A percentile compares a stretch with the other conserved stretches of the same genome.
Conservation (phyloP, 495 filamentous ascomycete genomes). For the Aspergillus sclerotiicarbonarius region DNA sequence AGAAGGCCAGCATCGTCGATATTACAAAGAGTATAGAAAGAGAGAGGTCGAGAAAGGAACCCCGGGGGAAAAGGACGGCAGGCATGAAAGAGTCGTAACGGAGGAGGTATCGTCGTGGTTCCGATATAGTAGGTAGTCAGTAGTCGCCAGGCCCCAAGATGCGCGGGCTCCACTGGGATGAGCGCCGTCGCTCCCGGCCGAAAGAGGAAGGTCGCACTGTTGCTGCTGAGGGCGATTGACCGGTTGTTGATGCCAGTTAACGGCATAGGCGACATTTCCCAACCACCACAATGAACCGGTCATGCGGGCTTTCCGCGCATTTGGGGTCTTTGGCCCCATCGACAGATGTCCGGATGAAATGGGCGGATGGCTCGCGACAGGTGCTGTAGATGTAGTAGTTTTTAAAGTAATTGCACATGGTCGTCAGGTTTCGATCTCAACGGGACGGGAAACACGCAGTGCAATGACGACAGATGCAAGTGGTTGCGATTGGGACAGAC, state of each 20-base stretch:
- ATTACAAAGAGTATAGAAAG: background rate
- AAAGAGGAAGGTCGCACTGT: background rate
- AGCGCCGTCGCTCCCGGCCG: background rate
- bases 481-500: background rate
- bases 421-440: conserved; percentile 24
- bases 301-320: conserved; percentile 68
- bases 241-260: conserved; percentile 4
- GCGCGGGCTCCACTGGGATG: background rate
- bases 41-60: background rate
- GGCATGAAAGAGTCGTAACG: no score
- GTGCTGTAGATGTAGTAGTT: conserved; percentile 76
- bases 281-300: conserved; percentile 67
- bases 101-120: no score
- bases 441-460: background rate
- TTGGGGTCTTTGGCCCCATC: conserved; percentile 61
- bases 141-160: background rate
- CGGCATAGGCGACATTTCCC: conserved; percentile 63
- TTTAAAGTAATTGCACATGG: conserved; percentile 76
- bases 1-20: background rate
- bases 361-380: conserved; percentile 62
- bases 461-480: background rate
- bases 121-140: no score
- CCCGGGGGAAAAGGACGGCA: no score
- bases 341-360: conserved; percentile 65
- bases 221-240: conserved; percentile 2